A percentile compares a stretch with the other conserved stretches of the same genome.
These are phyloP conservation scores for Corchorus olitorius DNA, from an alignment of 345 rosid genomes.

Conservation along the genomic window DNA sequence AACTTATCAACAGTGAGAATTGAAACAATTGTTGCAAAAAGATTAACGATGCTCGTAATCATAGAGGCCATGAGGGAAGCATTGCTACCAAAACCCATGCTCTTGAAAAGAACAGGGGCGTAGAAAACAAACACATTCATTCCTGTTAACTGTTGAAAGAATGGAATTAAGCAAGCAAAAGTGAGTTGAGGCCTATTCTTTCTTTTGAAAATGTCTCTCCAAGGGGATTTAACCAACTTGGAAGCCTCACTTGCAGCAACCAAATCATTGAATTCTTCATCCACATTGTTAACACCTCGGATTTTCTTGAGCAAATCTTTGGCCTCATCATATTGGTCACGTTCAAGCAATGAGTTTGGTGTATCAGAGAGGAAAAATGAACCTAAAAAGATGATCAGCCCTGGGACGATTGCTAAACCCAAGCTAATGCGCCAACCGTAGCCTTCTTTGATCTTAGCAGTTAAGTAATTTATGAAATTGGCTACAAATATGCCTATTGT, in stretches of 20 bases:
- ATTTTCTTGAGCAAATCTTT: constrained; percentile 47
- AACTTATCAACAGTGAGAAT: constrained; percentile 72
- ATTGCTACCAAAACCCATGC: constrained; percentile 69
- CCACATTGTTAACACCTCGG: constrained; percentile 70
- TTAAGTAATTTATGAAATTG: constrained; percentile 72
- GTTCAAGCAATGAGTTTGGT: constrained; percentile 91
- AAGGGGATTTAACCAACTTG: constrained; percentile 60
- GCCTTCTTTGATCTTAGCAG: constrained; percentile 64
- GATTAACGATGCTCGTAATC: constrained; percentile 66
- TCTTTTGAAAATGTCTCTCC: constrained; percentile 64
- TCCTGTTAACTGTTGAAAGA: constrained; percentile 85
- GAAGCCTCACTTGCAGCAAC: constrained; percentile 72
- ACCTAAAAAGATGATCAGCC: constrained; percentile 72
- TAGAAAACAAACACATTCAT: constrained; percentile 86
- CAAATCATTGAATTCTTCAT: constrained; percentile 71
- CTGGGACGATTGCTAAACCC: constrained; percentile 94
- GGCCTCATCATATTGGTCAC: constrained; percentile 63
- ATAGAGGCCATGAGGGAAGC: constrained; percentile 77
- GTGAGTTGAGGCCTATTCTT: constrained; percentile 83
- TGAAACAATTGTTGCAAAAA: constrained; percentile 59
- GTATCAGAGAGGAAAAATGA: constrained; percentile 83
- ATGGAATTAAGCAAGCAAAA: constrained; percentile 71
- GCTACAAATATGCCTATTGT: constrained; percentile 84
- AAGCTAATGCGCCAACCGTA: constrained; percentile 96
- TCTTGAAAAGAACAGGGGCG: constrained; percentile 75